These are phyloP conservation scores for Lactarius sanguifluus DNA, from an alignment of 768 basidiomycete species.

Conservation along the genomic window DNA sequence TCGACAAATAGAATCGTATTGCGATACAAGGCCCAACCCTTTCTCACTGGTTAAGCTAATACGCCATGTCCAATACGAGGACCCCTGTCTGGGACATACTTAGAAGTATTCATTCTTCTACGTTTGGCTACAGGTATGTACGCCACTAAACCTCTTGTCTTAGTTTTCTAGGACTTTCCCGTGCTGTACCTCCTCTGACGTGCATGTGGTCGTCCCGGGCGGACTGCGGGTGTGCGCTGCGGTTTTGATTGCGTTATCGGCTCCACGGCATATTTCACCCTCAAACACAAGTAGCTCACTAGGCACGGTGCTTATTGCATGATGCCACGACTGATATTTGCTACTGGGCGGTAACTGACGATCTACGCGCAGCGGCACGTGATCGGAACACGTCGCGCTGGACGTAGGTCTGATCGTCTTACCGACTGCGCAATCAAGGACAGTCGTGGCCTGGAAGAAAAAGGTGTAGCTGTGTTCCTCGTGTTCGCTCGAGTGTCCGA, in stretches of 20 bases:
- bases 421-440: slow-evolving; percentile 21
- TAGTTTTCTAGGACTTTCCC: slow-evolving; percentile 1
- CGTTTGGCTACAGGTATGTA: not conserved
- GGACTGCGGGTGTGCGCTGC: slow-evolving; percentile 21
- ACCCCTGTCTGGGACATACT: not conserved
- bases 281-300: not conserved
- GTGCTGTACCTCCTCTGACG: not conserved
- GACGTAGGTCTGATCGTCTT: not conserved
- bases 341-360: not conserved
- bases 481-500: not conserved
- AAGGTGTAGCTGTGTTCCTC: slow-evolving; percentile 2
- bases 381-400: slow-evolving; percentile 10
- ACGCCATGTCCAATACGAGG: not conserved
- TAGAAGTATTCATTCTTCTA: not conserved
- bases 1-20: slow-evolving; percentile 17
- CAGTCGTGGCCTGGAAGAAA: not conserved
- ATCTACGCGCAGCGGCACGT: slow-evolving; percentile 23
- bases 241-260: slow-evolving; percentile 7
- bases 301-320: not conserved
- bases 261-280: not conserved
- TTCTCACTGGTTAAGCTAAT: slow-evolving; percentile 5
- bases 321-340: slow-evolving; percentile 3
- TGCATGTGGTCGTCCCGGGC: not conserved
- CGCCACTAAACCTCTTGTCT: not conserved
- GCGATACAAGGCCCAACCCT: not conserved